These are phyloP conservation scores for Alternaria sp. DNA, from an alignment of 2,329 filamentous ascomycete genomes.

Conservation along the genomic window DNA sequence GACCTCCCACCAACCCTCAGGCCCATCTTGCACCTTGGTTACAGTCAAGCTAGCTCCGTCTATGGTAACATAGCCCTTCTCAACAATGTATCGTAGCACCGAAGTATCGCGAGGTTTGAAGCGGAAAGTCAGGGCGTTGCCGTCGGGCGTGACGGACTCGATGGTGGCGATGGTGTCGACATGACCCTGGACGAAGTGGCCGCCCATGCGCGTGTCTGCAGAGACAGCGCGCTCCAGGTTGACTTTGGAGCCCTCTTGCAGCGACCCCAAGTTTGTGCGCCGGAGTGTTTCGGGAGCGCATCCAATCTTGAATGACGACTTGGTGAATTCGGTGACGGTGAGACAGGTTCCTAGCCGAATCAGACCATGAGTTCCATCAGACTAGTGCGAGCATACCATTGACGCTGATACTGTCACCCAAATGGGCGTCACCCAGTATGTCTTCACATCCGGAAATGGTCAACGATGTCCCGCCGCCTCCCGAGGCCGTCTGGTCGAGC, in stretches of 20 bases:
- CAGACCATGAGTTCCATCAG: slow-evolving; percentile 1
- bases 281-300: slow-evolving; percentile 95
- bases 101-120: slow-evolving; percentile 74
- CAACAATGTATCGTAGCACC: slow-evolving; percentile 87
- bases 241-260: slow-evolving; percentile 73
- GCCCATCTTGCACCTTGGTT: slow-evolving; percentile 81
- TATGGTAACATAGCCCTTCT: slow-evolving; percentile 94
- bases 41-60: slow-evolving; percentile 96
- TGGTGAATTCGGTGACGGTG: slow-evolving; percentile 80
- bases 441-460: slow-evolving; percentile 78
- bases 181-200: slow-evolving; percentile 97
- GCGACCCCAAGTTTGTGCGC: slow-evolving; percentile 87
- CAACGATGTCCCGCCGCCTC: slow-evolving; percentile 84
- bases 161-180: slow-evolving; percentile 90
- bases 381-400: slow-evolving; percentile 71
- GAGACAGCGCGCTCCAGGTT: slow-evolving; percentile 96
- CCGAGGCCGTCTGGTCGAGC: slow-evolving; percentile 75
- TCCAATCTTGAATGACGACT: slow-evolving; percentile 81
- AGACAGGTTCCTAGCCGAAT: slow-evolving; percentile 76
- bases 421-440: slow-evolving; percentile 83
- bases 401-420: slow-evolving; percentile 93
- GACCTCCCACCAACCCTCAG: slow-evolving; percentile 88
- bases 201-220: slow-evolving; percentile 93
- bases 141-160: slow-evolving; percentile 76
- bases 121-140: slow-evolving; percentile 88